Evolutionary conservation across 108 stramenopile species (phyloP).

Genomic region (Parmales sp.): DNA sequence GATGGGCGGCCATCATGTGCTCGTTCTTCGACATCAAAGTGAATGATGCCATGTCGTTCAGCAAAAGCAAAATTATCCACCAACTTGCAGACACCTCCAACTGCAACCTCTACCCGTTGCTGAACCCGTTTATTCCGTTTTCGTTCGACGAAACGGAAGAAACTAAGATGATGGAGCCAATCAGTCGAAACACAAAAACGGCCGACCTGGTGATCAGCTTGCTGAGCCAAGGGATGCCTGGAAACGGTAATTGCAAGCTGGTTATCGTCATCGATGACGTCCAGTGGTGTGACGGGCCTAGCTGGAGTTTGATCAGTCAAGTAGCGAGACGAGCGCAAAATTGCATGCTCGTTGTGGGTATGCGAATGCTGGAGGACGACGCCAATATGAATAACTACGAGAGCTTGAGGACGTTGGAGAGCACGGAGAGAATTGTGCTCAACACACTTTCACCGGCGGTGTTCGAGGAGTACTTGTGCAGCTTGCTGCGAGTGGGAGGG

Average conservation of each 20-base stretch:
- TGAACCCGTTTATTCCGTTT: slow-evolving; percentile 4
- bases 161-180: neutral
- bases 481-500: neutral
- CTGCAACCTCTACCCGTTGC: neutral
- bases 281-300: slow-evolving; percentile 6
- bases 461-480: neutral
- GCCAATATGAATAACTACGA: neutral
- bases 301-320: slow-evolving; percentile 2
- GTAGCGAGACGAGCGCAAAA: neutral
- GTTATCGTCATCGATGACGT: slow-evolving; percentile 6
- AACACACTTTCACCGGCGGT: neutral
- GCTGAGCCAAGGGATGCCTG: slow-evolving; percentile 3
- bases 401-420: neutral
- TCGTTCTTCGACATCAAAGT: neutral
- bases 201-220: neutral
- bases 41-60: neutral
- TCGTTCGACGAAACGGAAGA: slow-evolving; percentile 4
- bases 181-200: neutral
- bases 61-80: neutral
- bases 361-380: neutral
- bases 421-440: neutral
- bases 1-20: neutral
- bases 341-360: neutral
- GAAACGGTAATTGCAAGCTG: no score
- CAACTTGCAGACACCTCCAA: neutral